phyloP scores from a whole-genome alignment of 1,284 basidiomycete genomes.

The Apiotrichum veenhuisii region DNA sequence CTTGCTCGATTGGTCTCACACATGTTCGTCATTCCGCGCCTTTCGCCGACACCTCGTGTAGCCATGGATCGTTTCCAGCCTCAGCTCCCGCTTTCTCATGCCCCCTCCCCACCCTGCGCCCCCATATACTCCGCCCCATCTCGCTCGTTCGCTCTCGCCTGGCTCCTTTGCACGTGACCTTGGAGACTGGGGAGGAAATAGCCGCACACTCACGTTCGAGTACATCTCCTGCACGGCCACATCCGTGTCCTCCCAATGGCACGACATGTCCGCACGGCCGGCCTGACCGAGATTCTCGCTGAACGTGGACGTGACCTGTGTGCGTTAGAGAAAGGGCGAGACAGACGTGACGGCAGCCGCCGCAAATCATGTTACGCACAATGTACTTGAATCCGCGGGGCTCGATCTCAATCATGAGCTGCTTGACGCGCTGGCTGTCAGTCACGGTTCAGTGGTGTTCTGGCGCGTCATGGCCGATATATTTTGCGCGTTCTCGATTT shows the following conservation, averaged over 20 bases:
- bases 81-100: too few relatives aligned
- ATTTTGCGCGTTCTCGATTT: too few relatives aligned
- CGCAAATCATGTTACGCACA: slow-evolving; percentile 19
- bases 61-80: too few relatives aligned
- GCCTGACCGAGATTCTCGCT: slow-evolving; percentile 46
- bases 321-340: slow-evolving; percentile 8
- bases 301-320: slow-evolving; percentile 36
- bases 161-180: too few relatives aligned
- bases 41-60: too few relatives aligned
- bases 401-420: slow-evolving; percentile 42
- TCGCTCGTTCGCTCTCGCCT: too few relatives aligned
- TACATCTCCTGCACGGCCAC: slow-evolving; percentile 43
- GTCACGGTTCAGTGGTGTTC: background rate
- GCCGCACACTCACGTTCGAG: slow-evolving; percentile 44
- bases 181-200: too few relatives aligned
- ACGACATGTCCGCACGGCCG: slow-evolving; percentile 46
- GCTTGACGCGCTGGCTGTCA: slow-evolving; percentile 35
- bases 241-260: slow-evolving; percentile 49
- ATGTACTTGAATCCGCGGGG: slow-evolving; percentile 47
- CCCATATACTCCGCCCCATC: too few relatives aligned
- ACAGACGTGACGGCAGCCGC: too few relatives aligned
- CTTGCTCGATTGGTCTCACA: too few relatives aligned
- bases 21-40: too few relatives aligned
- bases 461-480: background rate
- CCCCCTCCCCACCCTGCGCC: too few relatives aligned